A percentile compares a stretch with the other conserved stretches of the same genome.
Conservation (phyloP, 2,329 filamentous ascomycete species). For the Arthrobotrys musiformis region DNA sequence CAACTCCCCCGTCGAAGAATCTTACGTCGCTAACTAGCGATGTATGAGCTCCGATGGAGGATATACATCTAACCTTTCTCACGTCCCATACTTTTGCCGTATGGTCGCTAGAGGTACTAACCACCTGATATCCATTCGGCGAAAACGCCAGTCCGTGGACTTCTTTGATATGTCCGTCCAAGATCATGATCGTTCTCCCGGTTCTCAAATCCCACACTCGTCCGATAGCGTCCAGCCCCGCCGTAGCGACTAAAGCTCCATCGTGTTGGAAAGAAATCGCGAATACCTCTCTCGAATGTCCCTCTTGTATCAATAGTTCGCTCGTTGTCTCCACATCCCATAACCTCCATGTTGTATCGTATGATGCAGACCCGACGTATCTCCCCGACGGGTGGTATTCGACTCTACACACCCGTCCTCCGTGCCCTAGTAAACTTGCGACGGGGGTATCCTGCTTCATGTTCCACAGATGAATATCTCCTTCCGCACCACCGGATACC, state of each 20-base stretch:
- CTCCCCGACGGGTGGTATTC: slow-evolving; percentile 93
- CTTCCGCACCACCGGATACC: slow-evolving; percentile 89
- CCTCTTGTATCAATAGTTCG: slow-evolving; percentile 89
- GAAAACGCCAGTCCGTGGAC: slow-evolving; percentile 95
- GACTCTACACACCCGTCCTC: slow-evolving; percentile 85
- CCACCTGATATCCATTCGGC: slow-evolving; percentile 85
- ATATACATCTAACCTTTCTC: slow-evolving; percentile 83
- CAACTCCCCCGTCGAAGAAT: slow-evolving; percentile 81
- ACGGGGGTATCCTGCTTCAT: slow-evolving; percentile 85
- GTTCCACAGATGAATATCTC: slow-evolving; percentile 89
- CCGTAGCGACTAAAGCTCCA: slow-evolving; percentile 87
- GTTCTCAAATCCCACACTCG: slow-evolving; percentile 95
- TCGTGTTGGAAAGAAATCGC: slow-evolving; percentile 89
- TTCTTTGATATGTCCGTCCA: slow-evolving; percentile 91
- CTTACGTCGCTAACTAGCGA: slow-evolving; percentile 91
- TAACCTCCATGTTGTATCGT: slow-evolving; percentile 94
- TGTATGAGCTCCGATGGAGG: slow-evolving; percentile 87
- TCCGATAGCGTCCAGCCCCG: slow-evolving; percentile 93
- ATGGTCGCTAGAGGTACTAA: slow-evolving; percentile 92
- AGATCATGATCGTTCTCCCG: slow-evolving; percentile 92
- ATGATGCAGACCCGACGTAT: slow-evolving; percentile 91
- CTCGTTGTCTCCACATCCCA: slow-evolving; percentile 91
- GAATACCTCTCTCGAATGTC: slow-evolving; percentile 93
- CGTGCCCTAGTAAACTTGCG: slow-evolving; percentile 83
- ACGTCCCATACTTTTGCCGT: slow-evolving; percentile 99